Base-by-base conservation (phyloP, 83 land plant genomes). In the Diphasiastrum complanatum region DNA sequence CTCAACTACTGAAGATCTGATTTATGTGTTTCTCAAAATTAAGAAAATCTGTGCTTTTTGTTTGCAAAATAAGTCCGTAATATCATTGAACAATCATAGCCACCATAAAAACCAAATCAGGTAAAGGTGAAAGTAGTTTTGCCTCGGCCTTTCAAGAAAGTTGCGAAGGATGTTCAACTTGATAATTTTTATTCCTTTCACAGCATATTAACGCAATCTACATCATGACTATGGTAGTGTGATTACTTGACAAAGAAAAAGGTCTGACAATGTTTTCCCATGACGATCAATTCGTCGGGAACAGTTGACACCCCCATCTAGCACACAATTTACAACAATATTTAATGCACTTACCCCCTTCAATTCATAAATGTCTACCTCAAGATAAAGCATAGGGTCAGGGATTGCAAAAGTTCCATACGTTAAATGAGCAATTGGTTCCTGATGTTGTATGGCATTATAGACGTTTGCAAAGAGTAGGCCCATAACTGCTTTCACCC, bases 241-340 rank as follows among this genome's bases (percentile, higher is more conserved):
- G 29, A 92, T 70, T 54, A 58, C 52, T 61, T 87, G 95, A 35
- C 81, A 71, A 45, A 92, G 70, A 20, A 92, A 70, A 31, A 87
- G 75, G 69, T 87, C 95, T 2, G 97, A 92, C 5, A 83, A 43
- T 16, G 87, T 76, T 53, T 87, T 92, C 35, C 97, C 97, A 75
- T 92, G 97, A 28, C 97, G 68, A 33, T 92, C 97, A 61, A 92
- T 83, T 46, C 97, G 79, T 41, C 97, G 61, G 4, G 97, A 87
- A 59, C 91, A 85, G 56, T 83, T 92, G 26, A 92, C 97, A 30
- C 97, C 97, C 33, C 97, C 97, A 75, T 91, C 97, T 5, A 92
- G 77, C 35, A 81, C 85, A 66, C 83, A 77, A 10, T 81, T 81
- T 12, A 91, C 90, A 46, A 91, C 83, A 57, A 91, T 77, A 55